These are phyloP conservation scores for Talaromyces sp. DNA, from an alignment of 2,329 filamentous ascomycete species.

Conservation along the genomic window DNA sequence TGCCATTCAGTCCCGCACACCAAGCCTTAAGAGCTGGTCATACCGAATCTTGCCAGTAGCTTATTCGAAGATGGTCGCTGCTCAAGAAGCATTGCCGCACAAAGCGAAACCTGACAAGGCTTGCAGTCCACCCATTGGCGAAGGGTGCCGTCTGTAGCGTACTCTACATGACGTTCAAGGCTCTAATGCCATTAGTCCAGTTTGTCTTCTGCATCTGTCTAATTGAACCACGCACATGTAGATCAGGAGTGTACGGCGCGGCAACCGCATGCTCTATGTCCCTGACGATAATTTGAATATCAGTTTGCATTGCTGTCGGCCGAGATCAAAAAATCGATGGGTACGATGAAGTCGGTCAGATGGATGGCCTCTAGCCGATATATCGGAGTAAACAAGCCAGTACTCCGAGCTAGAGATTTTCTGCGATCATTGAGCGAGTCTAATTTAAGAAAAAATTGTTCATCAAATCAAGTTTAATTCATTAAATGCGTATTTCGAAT, in stretches of 20 bases:
- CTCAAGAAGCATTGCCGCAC: conserved; percentile 45
- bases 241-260: conserved; percentile 47
- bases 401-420: background rate
- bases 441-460: background rate
- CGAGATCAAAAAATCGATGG: background rate
- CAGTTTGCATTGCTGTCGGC: conserved; percentile 23
- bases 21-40: conserved; percentile 15
- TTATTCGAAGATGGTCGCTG: conserved; percentile 49
- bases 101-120: conserved; percentile 44
- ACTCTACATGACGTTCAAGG: conserved; percentile 25
- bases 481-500: background rate
- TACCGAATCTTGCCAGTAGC: conserved; percentile 48
- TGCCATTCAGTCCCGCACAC: conserved; percentile 5
- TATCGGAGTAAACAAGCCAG: background rate
- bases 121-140: conserved; percentile 45
- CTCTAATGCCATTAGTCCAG: conserved; percentile 22
- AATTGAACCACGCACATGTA: conserved; percentile 38
- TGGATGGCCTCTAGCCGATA: background rate
- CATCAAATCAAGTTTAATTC: background rate
- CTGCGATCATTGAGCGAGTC: background rate
- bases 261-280: conserved; percentile 46
- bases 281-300: conserved; percentile 24
- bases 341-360: background rate
- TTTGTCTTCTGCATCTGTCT: background rate
- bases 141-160: conserved; percentile 33